Conservation (phyloP, 768 basidiomycete genomes). For the Mycena olivaceomarginata region DNA sequence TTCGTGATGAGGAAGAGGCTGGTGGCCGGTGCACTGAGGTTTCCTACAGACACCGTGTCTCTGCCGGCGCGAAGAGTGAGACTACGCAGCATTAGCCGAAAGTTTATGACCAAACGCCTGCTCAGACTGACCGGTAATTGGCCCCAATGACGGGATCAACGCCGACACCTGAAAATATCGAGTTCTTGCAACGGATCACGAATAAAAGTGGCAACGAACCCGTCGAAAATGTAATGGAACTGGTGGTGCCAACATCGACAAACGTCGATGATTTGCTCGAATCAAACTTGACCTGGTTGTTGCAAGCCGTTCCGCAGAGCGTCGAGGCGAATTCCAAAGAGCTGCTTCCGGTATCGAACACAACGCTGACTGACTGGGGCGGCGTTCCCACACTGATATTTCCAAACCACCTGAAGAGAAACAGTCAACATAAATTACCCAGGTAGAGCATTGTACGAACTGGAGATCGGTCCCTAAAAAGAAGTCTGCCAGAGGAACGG, state of each 20-base stretch:
- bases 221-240: slow-evolving; percentile 71
- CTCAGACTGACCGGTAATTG: slow-evolving; percentile 55
- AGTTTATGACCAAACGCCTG: neutral
- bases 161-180: slow-evolving; percentile 53
- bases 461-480: slow-evolving; percentile 77
- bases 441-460: slow-evolving; percentile 53
- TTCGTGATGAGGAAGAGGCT: slow-evolving; percentile 71
- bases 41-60: slow-evolving; percentile 72
- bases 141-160: slow-evolving; percentile 71
- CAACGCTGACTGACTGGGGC: slow-evolving; percentile 68
- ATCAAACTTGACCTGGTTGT: slow-evolving; percentile 68
- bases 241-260: slow-evolving; percentile 62
- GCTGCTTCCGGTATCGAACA: slow-evolving; percentile 75
- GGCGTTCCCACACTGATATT: slow-evolving; percentile 74
- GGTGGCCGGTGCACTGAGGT: slow-evolving; percentile 59
- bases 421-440: slow-evolving; percentile 12
- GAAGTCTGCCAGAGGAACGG: slow-evolving; percentile 70
- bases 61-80: slow-evolving; percentile 65
- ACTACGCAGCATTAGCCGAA: slow-evolving; percentile 32
- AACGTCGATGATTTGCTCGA: slow-evolving; percentile 71
- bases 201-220: slow-evolving; percentile 50
- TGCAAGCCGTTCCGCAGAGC: slow-evolving; percentile 65
- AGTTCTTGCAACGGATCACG: neutral
- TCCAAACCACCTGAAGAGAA: slow-evolving; percentile 68
- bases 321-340: slow-evolving; percentile 51